Base-by-base conservation (phyloP, 768 basidiomycete genomes). In the Leccinum truebloodii region DNA sequence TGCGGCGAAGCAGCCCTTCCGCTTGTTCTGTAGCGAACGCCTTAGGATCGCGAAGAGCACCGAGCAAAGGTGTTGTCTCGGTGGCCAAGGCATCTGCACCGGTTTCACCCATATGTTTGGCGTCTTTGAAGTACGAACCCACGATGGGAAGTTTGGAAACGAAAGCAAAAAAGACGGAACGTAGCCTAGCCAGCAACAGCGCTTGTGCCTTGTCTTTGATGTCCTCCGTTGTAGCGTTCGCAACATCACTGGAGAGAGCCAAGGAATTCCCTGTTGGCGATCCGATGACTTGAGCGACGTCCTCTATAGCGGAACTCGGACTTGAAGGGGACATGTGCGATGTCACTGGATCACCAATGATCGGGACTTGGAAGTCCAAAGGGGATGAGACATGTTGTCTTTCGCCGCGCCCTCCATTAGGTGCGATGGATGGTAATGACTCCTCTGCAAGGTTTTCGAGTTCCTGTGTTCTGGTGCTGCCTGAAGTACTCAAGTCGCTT, bases 41-140 rank as follows among this genome's bases (percentile, higher is more conserved):
- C 58, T 61, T 62, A 35, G 64, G 67, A 44, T 72, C 64, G 14
- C 50, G 66, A 58, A 72, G 22, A 13, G 59, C 60, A n/a, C 63
- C 71, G 1, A 72, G 55, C 16, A 71, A 57, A 49, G 68, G 70
- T 10, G 71, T 70, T 28, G 71, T 67, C 52, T 72, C 69, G 9
- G 60, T 68, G n/a, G 54, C 55, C 6, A 54, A 8, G 0, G 54
- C 6, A 26, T 61, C 54, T 6, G 26, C 41, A 49, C 35, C 26
- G 18, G 60, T 28, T 18, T 34, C 63, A 13, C 35, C 34, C 20
- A 9, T 59, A n/a, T 51, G 60, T 48, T 52, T 60, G 16, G 54
- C 52, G 48, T 50, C 34, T 13, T 55, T 34, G 52, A 69, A 65
- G 57, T 68, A 70, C n/a, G 59, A 32, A 52, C 69, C 70, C 18